Conservation (phyloP, 1,139 yeast genomes). For the Blastobotrys buckinghamii region DNA sequence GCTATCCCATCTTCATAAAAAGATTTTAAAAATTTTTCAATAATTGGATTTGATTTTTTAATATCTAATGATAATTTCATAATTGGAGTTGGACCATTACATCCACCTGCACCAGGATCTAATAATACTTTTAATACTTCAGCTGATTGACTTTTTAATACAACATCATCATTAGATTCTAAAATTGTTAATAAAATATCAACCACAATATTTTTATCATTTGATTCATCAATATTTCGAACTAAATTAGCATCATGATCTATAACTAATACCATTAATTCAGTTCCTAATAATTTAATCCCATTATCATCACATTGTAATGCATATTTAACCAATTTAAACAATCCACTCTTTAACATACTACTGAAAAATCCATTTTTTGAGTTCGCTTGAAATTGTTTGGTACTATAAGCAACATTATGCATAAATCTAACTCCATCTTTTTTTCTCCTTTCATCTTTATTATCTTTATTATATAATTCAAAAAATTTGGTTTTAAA, state of each 20-base stretch:
- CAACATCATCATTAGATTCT: constrained; percentile 58
- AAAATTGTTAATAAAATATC: constrained; percentile 34
- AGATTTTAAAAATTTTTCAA: constrained; percentile 1
- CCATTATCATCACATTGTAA: constrained; percentile 47
- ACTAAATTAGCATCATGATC: constrained; percentile 61
- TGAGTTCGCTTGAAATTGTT: constrained; percentile 58
- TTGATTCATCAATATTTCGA: constrained; percentile 3
- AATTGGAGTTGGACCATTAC: constrained; percentile 7
- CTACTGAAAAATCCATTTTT: constrained; percentile 59
- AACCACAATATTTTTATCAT: constrained; percentile 50
- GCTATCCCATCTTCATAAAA: constrained; percentile 4
- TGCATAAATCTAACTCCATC: constrained; percentile 77
- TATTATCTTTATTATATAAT: constrained; percentile 39
- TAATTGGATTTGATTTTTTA: neutral
- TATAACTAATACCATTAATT: constrained; percentile 69
- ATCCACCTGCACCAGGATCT: constrained; percentile 5
- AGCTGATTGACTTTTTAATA: constrained; percentile 72
- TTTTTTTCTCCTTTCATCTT: constrained; percentile 34
- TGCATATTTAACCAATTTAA: constrained; percentile 63
- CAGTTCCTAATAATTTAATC: constrained; percentile 70
- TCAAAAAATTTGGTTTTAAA: constrained; percentile 50
- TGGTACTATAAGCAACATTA: constrained; percentile 73
- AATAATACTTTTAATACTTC: constrained; percentile 68
- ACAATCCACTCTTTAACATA: constrained; percentile 63
- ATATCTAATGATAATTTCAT: neutral